Percentiles rank a stretch among this genome's conserved stretches.
These are phyloP conservation scores for Rhodamnia argentea DNA, from an alignment of 345 rosid genomes.

Conservation along the genomic window DNA sequence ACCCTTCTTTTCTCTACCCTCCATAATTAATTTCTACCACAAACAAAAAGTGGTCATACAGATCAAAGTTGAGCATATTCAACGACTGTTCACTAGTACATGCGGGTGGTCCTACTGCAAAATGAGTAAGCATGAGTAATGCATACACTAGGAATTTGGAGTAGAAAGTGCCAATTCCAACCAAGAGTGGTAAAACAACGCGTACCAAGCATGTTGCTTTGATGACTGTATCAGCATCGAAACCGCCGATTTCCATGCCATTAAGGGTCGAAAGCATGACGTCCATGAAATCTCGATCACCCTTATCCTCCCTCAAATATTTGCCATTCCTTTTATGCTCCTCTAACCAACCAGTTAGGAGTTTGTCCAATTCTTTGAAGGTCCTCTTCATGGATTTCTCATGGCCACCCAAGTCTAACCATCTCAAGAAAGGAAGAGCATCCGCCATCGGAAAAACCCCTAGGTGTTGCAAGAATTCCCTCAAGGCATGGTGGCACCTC, in stretches of 20 bases:
- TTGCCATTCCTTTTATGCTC: conserved; percentile 2
- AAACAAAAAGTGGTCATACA: no score
- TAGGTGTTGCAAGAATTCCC: not conserved
- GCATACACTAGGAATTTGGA: no score
- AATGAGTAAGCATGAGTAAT: no score
- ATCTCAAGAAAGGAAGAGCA: conserved; percentile 13
- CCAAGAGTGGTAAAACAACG: not conserved
- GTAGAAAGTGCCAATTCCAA: no score
- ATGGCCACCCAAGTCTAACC: conserved; percentile 15
- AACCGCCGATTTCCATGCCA: not conserved
- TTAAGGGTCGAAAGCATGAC: conserved; percentile 2
- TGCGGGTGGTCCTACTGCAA: no score
- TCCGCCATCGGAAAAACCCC: conserved; percentile 11
- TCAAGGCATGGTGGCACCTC: conserved; percentile 1
- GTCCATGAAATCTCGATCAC: conserved; percentile 9
- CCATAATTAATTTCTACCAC: no score
- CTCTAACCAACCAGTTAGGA: conserved; percentile 7
- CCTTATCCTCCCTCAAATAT: not conserved
- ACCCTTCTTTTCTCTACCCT: no score
- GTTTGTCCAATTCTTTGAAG: conserved; percentile 2
- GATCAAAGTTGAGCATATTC: no score
- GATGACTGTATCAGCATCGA: not conserved
- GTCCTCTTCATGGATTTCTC: conserved; percentile 11
- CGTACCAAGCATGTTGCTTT: not conserved
- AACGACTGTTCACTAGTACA: no score